Evolutionary conservation across 1,139 yeast species (phyloP), one percentile per base, ranked within the genome.

Genomic region (Scheffersomyces segobiensis): DNA sequence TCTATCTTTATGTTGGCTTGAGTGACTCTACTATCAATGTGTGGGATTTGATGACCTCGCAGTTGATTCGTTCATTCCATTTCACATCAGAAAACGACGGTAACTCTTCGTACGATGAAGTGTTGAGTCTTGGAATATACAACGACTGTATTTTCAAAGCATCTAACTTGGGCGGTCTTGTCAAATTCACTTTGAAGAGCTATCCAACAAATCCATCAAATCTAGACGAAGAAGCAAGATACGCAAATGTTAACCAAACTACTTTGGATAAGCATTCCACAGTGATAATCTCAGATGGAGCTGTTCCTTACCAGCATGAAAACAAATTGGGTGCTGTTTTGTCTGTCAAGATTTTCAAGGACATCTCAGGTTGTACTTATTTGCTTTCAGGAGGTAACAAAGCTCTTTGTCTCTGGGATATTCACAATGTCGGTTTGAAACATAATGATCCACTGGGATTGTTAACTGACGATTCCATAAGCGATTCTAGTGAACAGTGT

Each of bases 1-100:
- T 90, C 19, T 88, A 88, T 63, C 71, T 93, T 7, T 93, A 91
- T 69, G 91, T 92, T 64, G 98, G 98, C 0, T 74, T 91, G 50
- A 80, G 88, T 1, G 86, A 86, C 59, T 96, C 97, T 14, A 77
- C 80, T 42, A 82, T 93, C 18, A 88, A 87, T 60, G 87, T 91
- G 10, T 91, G 97, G 95, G 98, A 93, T 67, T 76, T 93, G 56
- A 85, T 87, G 56, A 92, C 97, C 0, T 81, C 82, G 55, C 97
- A 93, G 70, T 78, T 89, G 60, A 81, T 92, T 46, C 79, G 90
- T 55, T 80, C 88, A 0, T 77, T 85, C 66, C 79, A 80, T 53
- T 80, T 88, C 39, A 75, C 76, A 52, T 59, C 59, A 18, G 60
- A 55, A n/a, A 53, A 46, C 14, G 55, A 32, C n/a, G 59, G 56